These are phyloP conservation scores for Ophiostoma tasmaniense DNA, from an alignment of 2,329 filamentous ascomycete species.

Conservation along the genomic window DNA sequence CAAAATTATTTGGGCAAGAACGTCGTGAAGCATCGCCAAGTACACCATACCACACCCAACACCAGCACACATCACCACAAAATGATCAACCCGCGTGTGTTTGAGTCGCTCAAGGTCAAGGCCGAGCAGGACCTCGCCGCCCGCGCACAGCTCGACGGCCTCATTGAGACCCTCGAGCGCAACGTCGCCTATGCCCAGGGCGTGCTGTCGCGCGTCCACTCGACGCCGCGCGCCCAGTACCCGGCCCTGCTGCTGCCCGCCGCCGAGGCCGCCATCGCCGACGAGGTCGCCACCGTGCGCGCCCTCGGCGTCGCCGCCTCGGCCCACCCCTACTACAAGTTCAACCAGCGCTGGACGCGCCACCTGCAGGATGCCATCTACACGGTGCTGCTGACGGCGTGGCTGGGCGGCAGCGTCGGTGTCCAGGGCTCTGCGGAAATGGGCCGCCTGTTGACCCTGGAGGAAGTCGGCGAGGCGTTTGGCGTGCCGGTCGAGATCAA, in stretches of 20 bases:
- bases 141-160: slow-evolving; percentile 73
- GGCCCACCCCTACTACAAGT: slow-evolving; percentile 92
- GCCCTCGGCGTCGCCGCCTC: slow-evolving; percentile 67
- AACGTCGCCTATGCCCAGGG: slow-evolving; percentile 75
- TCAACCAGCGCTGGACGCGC: slow-evolving; percentile 79
- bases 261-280: slow-evolving; percentile 61
- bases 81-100: slow-evolving; percentile 74
- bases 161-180: slow-evolving; percentile 74
- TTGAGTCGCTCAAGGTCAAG: slow-evolving; percentile 76
- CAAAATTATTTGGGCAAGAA: background rate
- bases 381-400: slow-evolving; percentile 53
- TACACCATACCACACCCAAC: background rate
- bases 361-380: slow-evolving; percentile 71
- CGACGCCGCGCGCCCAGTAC: slow-evolving; percentile 61
- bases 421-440: slow-evolving; percentile 39
- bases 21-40: background rate
- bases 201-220: slow-evolving; percentile 80
- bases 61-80: background rate
- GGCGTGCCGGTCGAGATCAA: slow-evolving; percentile 87
- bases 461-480: slow-evolving; percentile 73
- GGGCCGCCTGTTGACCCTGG: slow-evolving; percentile 73
- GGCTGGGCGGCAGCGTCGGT: slow-evolving; percentile 65
- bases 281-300: slow-evolving; percentile 61
- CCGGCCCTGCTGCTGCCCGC: slow-evolving; percentile 54
- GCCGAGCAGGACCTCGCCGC: slow-evolving; percentile 81